Conservation (phyloP, 1,139 yeast species). For the Yamadazyma diddensiae region DNA sequence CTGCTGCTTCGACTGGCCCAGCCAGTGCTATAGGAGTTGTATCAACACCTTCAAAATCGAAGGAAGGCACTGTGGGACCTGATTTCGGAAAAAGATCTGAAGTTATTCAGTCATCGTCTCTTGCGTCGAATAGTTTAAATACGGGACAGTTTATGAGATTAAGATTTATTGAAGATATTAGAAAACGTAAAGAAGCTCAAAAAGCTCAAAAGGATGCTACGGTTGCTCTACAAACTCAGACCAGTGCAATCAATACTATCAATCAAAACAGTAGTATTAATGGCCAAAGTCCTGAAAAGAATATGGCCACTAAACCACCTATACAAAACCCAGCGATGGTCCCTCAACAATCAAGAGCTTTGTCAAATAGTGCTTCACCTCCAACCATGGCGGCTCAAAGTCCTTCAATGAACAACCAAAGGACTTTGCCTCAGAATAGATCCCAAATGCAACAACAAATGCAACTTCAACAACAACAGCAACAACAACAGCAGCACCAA, state of each 20-base stretch:
- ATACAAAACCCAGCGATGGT: not conserved
- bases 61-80: conserved; percentile 20
- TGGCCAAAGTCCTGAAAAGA: conserved; percentile 17
- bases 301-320: conserved; percentile 1
- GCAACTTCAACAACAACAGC: conserved; percentile 6
- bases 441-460: conserved; percentile 2
- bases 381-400: conserved; percentile 8
- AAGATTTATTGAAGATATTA: conserved; percentile 45
- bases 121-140: conserved; percentile 17
- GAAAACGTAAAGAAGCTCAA: conserved; percentile 44
- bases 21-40: no score
- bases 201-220: conserved; percentile 43
- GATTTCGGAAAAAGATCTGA: conserved; percentile 26
- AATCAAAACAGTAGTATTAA: conserved; percentile 24
- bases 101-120: conserved; percentile 17
- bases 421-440: conserved; percentile 3
- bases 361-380: conserved; percentile 5
- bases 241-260: conserved; percentile 40
- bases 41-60: conserved; percentile 20
- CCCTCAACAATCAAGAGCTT: conserved; percentile 1
- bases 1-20: conserved; percentile 3
- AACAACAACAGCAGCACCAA: conserved; percentile 18
- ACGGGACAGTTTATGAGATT: conserved; percentile 49
- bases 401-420: conserved; percentile 3
- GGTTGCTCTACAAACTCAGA: conserved; percentile 25